Base-by-base conservation (phyloP, 75 land plant species). In the Larix kaempferi region DNA sequence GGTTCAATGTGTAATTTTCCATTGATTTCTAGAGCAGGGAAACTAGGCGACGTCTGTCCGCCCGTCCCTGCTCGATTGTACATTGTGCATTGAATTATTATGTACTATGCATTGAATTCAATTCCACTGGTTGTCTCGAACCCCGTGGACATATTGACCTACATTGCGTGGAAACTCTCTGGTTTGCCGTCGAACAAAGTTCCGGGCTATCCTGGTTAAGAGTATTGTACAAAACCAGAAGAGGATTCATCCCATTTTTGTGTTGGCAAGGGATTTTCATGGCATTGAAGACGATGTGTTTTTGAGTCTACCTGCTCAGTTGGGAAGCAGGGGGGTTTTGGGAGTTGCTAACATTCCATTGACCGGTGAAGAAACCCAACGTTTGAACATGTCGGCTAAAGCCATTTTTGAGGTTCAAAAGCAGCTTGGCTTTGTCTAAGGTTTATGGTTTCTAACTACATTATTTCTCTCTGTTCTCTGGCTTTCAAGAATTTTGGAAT, bases 111-210 rank as follows among this genome's bases (percentile, higher is more conserved):
- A n/a, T n/a, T n/a, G n/a, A n/a, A n/a, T n/a, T n/a, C n/a, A n/a
- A 85, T 89, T 22, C 84, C 92, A 21, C 54, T 94, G 78, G 80
- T 94, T 11, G 94, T 94, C 3, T 92, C 98, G 16, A 94, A 94
- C 64, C 98, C 98, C 4, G 98, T 94, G 12, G 98, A 94, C 61
- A 79, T 92, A 39, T 62, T 94, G 75, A 88, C 94, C 39, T 86
- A 91, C 66, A 80, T 91, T 12, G 84, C 96, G 5, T 94, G 92
- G 89, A 89, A 92, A 85, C 85, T 94, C 11, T 88, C 94, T 15
- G 89, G 90, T 64, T 85, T 94, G 21, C 96, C 96, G 22, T 79
- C 92, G 10, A 91, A 89, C 76, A 85, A 91, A 33, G 98, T 94
- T n/a, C 80, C 92, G 59, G 98, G 98, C 96, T 15, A 93, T 79